Evolutionary conservation across 805 yeast species (phyloP).

Genomic region (Clavispora fructus): DNA sequence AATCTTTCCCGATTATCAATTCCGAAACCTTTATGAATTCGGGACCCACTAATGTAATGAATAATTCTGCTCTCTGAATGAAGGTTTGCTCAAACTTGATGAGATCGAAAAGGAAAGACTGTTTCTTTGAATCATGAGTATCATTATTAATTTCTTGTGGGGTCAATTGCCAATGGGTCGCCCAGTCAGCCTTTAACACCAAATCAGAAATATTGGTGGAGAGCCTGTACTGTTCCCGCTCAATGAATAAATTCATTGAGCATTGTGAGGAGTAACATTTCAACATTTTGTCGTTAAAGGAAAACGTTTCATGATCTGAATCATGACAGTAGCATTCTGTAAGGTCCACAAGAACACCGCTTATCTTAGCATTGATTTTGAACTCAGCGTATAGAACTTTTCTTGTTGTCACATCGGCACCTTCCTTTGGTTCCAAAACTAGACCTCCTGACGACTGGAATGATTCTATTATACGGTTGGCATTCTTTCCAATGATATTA

Average conservation of each 20-base stretch:
- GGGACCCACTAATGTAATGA: constrained; percentile 46
- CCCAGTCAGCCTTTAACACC: constrained; percentile 50
- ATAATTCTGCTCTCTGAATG: constrained; percentile 60
- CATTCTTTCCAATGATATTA: constrained; percentile 47
- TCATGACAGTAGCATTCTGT: constrained; percentile 42
- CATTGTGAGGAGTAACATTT: constrained; percentile 32
- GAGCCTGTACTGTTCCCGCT: constrained; percentile 14
- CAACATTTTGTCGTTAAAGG: neutral
- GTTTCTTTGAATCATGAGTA: constrained; percentile 53
- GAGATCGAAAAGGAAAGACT: constrained; percentile 71
- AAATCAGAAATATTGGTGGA: constrained; percentile 18
- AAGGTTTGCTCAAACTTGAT: constrained; percentile 67
- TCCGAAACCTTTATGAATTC: constrained; percentile 30
- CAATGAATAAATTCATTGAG: constrained; percentile 19
- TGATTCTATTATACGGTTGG: constrained; percentile 42
- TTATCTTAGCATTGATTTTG: constrained; percentile 11
- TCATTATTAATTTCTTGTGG: constrained; percentile 49
- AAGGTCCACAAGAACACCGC: constrained; percentile 42
- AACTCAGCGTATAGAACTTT: neutral
- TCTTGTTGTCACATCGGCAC: neutral
- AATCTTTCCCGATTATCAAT: constrained; percentile 15
- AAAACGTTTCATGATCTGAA: constrained; percentile 5
- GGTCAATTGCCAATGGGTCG: constrained; percentile 58
- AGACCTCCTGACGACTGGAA: constrained; percentile 38
- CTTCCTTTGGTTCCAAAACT: neutral